Evolutionary conservation across 345 rosid species (phyloP).

Genomic region (Syzygium aromaticum): DNA sequence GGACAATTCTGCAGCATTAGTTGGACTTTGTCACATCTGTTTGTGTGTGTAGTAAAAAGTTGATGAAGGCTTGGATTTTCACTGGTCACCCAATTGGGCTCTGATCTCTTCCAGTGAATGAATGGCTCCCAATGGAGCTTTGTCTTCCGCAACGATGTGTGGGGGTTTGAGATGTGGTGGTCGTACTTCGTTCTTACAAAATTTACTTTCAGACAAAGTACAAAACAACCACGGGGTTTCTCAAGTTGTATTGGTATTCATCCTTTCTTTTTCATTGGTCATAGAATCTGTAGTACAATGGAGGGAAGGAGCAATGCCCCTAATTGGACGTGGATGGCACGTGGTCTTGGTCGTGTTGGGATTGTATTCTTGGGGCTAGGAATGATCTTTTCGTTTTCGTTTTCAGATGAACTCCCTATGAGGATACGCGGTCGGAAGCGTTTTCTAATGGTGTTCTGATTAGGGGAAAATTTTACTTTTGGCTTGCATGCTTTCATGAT

Average conservation of each 20-base stretch:
- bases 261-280: not conserved
- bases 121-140: not conserved
- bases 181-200: not conserved
- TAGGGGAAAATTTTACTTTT: not conserved
- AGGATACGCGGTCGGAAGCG: not conserved
- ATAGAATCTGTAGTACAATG: not conserved
- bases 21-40: not conserved
- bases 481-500: not conserved
- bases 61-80: not conserved
- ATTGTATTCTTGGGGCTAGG: not conserved
- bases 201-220: not conserved
- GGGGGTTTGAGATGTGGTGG: not conserved
- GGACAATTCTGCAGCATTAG: not conserved
- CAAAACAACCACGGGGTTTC: not conserved
- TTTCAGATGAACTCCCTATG: not conserved
- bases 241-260: not conserved
- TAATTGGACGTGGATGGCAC: not conserved
- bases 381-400: not conserved
- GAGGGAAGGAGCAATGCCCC: not conserved
- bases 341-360: not conserved
- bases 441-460: not conserved
- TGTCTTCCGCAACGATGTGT: not conserved
- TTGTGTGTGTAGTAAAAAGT: not conserved
- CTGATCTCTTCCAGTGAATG: not conserved
- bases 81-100: not conserved